phyloP scores from a whole-genome alignment of 192 early-diverging fungal species.

The Allomyces macrogynus region DNA sequence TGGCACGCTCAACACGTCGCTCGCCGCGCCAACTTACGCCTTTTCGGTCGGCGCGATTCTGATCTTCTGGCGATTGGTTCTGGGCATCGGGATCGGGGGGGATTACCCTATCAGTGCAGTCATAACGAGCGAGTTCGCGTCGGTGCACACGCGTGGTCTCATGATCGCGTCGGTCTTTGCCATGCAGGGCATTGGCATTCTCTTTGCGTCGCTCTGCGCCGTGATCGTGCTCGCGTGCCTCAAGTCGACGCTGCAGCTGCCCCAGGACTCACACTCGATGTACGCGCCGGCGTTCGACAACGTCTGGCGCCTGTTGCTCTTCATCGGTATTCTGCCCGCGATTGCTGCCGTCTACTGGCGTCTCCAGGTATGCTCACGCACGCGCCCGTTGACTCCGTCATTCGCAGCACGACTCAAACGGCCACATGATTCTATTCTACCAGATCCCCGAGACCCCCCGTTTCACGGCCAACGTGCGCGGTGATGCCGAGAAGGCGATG shows the following conservation, averaged over 20 bases:
- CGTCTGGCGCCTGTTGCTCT: slow-evolving; percentile 81
- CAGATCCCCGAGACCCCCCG: background rate
- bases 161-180: slow-evolving; percentile 78
- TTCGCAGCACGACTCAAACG: too few species aligned
- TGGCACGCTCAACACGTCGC: slow-evolving; percentile 57
- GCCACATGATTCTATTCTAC: too few species aligned
- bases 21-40: slow-evolving; percentile 45
- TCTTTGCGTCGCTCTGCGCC: slow-evolving; percentile 56
- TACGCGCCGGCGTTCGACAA: slow-evolving; percentile 38
- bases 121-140: slow-evolving; percentile 82
- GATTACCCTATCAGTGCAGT: slow-evolving; percentile 82
- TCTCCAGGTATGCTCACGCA: slow-evolving; percentile 8
- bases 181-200: slow-evolving; percentile 81
- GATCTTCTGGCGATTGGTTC: slow-evolving; percentile 72
- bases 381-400: too few species aligned
- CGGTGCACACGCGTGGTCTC: slow-evolving; percentile 57
- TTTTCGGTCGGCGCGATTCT: slow-evolving; percentile 48
- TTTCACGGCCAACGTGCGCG: background rate
- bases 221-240: slow-evolving; percentile 51
- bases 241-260: slow-evolving; percentile 39
- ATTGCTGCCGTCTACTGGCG: slow-evolving; percentile 75
- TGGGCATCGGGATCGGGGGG: slow-evolving; percentile 84
- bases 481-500: background rate
- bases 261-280: slow-evolving; percentile 12
- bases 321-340: slow-evolving; percentile 65